These are phyloP conservation scores for Reutealis trisperma DNA, from an alignment of 345 rosid species.

Conservation along the genomic window DNA sequence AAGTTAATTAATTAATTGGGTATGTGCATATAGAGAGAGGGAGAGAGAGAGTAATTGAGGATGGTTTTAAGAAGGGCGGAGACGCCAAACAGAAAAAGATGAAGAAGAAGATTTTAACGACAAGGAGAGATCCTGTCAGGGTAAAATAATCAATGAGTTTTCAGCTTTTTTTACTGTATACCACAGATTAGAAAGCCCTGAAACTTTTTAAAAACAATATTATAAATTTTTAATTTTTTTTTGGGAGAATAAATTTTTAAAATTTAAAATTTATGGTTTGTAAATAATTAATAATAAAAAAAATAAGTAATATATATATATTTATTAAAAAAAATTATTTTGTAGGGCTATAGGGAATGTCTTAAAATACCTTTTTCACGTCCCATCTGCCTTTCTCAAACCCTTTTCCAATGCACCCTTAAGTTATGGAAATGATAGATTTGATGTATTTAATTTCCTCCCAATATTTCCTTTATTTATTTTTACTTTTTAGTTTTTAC, in stretches of 20 bases:
- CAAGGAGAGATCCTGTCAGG: conserved; percentile 11
- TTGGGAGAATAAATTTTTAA: too few relatives aligned
- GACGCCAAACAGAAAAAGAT: conserved; percentile 13
- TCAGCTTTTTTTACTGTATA: background rate
- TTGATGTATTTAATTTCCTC: too few relatives aligned
- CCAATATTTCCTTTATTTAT: too few relatives aligned
- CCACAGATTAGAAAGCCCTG: background rate
- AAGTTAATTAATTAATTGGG: background rate
- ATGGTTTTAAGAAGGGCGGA: background rate
- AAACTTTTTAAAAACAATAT: background rate
- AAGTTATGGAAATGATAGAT: too few relatives aligned
- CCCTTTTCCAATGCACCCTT: conserved; percentile 5
- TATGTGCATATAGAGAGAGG: too few relatives aligned
- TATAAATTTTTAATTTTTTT: too few relatives aligned
- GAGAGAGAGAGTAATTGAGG: background rate
- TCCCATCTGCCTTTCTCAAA: background rate
- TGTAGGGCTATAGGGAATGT: conserved; percentile 10
- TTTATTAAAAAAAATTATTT: background rate
- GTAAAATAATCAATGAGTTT: background rate
- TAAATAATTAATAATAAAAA: too few relatives aligned
- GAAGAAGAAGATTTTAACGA: conserved; percentile 12
- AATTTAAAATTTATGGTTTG: too few relatives aligned
- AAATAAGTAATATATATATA: background rate
- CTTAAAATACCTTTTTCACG: conserved; percentile 11
- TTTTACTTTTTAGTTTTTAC: too few relatives aligned